Base-by-base conservation (phyloP, 352 stramenopile species). In the Globisporangium middletonii region DNA sequence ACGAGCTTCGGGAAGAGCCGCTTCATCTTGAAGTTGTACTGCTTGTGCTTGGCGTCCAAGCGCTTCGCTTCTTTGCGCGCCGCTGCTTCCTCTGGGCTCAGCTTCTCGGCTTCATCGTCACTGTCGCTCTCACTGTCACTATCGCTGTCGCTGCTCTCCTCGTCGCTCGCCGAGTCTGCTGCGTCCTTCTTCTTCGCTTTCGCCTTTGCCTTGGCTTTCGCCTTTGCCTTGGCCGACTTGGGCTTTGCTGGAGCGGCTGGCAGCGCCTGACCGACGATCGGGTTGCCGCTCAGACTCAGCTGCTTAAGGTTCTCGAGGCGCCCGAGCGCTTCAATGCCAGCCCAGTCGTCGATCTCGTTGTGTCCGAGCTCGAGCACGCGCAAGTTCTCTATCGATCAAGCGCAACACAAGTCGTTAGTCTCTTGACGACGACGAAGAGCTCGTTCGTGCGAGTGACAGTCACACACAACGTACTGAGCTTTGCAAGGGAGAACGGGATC, bases 1-100 rank as follows among this genome's bases (percentile, higher is more conserved):
- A 93, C 77, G 19, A 94, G 66, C 56, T 77, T 82, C 23, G 81
- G 79, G 43, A 94, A 94, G 50, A 94, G 38, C 0, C 82, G 78
- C 68, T 93, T 94, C 70, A 94, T 93, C 71, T 90, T 90, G 64
- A 90, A 92, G 59, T 92, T 91, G 69, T 94, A 94, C 65, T 89
- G 75, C 64, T 91, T 94, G 72, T 92, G 78, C 64, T 90, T 92
- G 19, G 73, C 75, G 48, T 92, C 83, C 16, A 92, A 63, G 16
- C 67, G 62, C 65, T 88, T 91, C 6, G 65, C 76, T 58, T 86
- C 73, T 59, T 91, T 88, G 18, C 73, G 57, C 57, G 79, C 65
- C 28, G 65, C 15, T 53, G 80, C 83, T 35, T 84, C 72, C 44
- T 88, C 76, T 0, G 63, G 57, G 4, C 68, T 79, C 53, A 78